Conservation (phyloP, 2,329 filamentous ascomycete species). For the Pseudopyricularia cyperi region DNA sequence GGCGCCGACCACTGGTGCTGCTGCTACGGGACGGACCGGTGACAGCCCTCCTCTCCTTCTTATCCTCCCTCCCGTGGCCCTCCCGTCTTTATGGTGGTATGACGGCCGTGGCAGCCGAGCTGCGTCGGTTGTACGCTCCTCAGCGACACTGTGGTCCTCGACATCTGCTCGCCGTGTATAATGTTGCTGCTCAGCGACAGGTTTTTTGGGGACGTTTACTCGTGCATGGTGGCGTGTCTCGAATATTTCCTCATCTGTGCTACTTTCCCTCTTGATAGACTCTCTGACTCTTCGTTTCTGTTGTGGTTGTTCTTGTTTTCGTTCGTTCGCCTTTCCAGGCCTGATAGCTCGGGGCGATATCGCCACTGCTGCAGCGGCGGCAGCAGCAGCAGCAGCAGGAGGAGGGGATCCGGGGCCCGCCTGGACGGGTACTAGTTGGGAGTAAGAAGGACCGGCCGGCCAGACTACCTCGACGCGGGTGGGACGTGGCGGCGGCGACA, state of each 20-base stretch:
- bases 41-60: neutral
- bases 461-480: conserved; percentile 25
- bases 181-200: no score
- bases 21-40: neutral
- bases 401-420: conserved; percentile 7
- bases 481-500: neutral
- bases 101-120: neutral
- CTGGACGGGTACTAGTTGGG: neutral
- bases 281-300: no score
- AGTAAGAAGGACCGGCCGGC: conserved; percentile 13
- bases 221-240: neutral
- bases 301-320: no score
- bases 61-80: neutral
- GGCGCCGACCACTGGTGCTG: neutral
- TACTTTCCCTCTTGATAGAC: neutral
- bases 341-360: neutral
- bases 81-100: neutral
- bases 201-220: no score
- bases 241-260: neutral
- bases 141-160: neutral
- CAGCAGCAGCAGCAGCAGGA: neutral
- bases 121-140: neutral
- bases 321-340: neutral
- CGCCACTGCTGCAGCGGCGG: neutral
- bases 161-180: neutral